Conservation (phyloP, 2,329 filamentous ascomycete species). For the Fusarium sp. region DNA sequence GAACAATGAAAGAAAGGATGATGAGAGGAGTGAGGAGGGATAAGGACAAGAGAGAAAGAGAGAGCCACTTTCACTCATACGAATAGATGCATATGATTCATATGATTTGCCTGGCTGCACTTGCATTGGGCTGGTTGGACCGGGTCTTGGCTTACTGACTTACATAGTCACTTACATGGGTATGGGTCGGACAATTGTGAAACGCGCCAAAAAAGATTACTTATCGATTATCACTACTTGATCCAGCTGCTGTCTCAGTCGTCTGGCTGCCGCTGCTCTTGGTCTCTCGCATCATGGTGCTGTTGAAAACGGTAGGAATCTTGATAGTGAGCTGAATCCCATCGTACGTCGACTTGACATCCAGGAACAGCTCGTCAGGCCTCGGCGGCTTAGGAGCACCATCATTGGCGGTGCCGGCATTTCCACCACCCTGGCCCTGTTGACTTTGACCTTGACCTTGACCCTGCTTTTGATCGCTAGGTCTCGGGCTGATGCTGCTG, state of each 20-base stretch:
- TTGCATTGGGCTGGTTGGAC: neutral
- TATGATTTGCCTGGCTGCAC: constrained; percentile 12
- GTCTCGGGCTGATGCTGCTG: neutral
- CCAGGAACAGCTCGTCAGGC: constrained; percentile 64
- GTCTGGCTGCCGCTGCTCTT: constrained; percentile 24
- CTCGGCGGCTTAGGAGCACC: constrained; percentile 49
- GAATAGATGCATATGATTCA: constrained; percentile 26
- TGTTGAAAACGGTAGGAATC: constrained; percentile 66
- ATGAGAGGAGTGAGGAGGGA: neutral
- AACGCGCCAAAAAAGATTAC: constrained; percentile 27
- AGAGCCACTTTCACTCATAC: constrained; percentile 20
- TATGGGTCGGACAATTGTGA: constrained; percentile 26
- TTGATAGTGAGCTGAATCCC: constrained; percentile 68
- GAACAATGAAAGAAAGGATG: neutral
- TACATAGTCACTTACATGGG: constrained; percentile 27
- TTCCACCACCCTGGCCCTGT: constrained; percentile 5
- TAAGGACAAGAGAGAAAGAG: neutral
- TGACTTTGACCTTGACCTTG: constrained; percentile 1
- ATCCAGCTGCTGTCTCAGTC: neutral
- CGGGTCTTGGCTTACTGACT: constrained; percentile 12
- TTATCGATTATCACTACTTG: constrained; percentile 33
- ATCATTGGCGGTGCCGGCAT: neutral
- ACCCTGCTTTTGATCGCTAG: neutral
- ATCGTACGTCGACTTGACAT: constrained; percentile 67
- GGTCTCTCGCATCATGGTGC: constrained; percentile 33